Conservation (phyloP, 805 yeast species). For the Saccharomycopsis sp. region DNA sequence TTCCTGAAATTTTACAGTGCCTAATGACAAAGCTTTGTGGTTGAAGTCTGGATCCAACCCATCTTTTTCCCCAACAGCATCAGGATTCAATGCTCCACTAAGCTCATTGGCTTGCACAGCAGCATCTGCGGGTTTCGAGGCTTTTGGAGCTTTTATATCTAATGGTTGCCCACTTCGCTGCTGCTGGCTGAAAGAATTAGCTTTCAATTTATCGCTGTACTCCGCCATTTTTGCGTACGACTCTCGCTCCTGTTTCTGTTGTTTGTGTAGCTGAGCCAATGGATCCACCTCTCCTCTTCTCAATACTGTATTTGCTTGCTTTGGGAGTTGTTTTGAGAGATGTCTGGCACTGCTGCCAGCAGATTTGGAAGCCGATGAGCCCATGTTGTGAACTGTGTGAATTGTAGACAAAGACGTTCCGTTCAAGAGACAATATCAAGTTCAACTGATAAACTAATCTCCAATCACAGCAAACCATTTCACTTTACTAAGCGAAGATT, state of each 20-base stretch:
- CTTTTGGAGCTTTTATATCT: background rate
- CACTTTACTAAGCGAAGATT: background rate
- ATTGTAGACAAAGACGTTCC: too few relatives aligned
- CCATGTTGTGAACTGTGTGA: constrained; percentile 8
- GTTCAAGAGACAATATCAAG: too few relatives aligned
- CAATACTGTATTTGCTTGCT: background rate
- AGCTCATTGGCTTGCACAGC: background rate
- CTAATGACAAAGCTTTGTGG: constrained; percentile 15
- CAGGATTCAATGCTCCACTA: background rate
- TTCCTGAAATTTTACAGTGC: constrained; percentile 14
- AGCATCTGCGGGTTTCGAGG: background rate
- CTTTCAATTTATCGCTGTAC: background rate
- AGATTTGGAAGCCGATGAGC: constrained; percentile 18
- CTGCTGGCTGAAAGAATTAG: background rate
- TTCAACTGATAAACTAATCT: too few relatives aligned
- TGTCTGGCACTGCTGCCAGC: background rate
- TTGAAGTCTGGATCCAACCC: constrained; percentile 17
- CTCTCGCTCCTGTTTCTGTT: background rate
- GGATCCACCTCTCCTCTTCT: constrained; percentile 13
- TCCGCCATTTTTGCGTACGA: background rate
- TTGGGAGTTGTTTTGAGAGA: constrained; percentile 11
- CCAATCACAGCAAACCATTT: background rate
- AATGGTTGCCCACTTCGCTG: background rate
- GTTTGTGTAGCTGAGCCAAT: constrained; percentile 2
- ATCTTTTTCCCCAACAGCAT: constrained; percentile 8